phyloP scores from a whole-genome alignment of 2,329 filamentous ascomycete genomes.

The Penicillium oxalicum region DNA sequence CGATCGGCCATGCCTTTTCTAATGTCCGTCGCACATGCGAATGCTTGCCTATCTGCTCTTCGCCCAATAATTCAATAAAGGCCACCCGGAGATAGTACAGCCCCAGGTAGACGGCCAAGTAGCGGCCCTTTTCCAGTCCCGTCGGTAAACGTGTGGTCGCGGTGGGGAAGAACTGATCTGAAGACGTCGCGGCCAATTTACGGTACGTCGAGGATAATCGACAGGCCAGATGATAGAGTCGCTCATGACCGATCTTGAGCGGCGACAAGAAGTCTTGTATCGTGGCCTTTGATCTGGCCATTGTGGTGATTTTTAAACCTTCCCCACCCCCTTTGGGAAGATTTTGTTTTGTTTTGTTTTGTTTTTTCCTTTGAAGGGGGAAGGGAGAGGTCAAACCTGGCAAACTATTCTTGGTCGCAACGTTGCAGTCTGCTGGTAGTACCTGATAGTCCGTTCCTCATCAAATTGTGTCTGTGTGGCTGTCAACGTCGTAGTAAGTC shows the following conservation, averaged over 20 bases:
- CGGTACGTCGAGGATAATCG: conserved; percentile 33
- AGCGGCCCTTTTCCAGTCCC: conserved; percentile 47
- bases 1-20: conserved; percentile 69
- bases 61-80: conserved; percentile 45
- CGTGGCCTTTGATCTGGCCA: conserved; percentile 9
- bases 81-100: conserved; percentile 48
- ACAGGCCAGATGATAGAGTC: conserved; percentile 33
- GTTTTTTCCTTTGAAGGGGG: no score
- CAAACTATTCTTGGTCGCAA: no score
- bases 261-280: conserved; percentile 27
- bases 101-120: conserved; percentile 50
- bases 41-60: conserved; percentile 30
- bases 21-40: conserved; percentile 54
- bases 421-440: no score
- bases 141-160: conserved; percentile 40
- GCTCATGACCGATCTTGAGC: conserved; percentile 24
- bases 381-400: no score
- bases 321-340: no score
- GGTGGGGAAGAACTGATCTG: conserved; percentile 40
- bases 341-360: no score
- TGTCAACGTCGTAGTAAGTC: no score
- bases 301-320: background rate
- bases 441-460: no score
- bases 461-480: no score
- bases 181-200: conserved; percentile 32